These are phyloP conservation scores for Hansenula anomala DNA, from an alignment of 1,139 yeast genomes.

Conservation along the genomic window DNA sequence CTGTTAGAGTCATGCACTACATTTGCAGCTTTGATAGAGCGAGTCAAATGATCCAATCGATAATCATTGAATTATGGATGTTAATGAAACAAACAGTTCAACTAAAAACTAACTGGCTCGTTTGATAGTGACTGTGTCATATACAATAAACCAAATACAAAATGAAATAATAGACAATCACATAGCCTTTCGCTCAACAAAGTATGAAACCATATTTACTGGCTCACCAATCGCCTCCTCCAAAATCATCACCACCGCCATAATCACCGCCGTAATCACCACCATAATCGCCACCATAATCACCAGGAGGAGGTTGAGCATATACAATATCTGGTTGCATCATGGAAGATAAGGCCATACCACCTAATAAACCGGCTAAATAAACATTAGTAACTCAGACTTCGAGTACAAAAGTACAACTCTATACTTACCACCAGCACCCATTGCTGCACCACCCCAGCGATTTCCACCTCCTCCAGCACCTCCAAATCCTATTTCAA, in stretches of 20 bases:
- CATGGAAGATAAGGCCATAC: constrained; percentile 38
- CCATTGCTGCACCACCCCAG: constrained; percentile 53
- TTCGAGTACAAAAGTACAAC: too few relatives aligned
- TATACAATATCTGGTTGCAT: constrained; percentile 20
- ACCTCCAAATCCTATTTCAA: constrained; percentile 19
- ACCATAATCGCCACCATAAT: constrained; percentile 11
- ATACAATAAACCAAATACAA: too few relatives aligned
- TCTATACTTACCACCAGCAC: constrained; percentile 44
- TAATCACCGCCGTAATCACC: constrained; percentile 14
- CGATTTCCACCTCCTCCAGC: constrained; percentile 29
- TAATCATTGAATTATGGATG: too few relatives aligned
- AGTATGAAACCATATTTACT: constrained; percentile 7
- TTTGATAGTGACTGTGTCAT: too few relatives aligned
- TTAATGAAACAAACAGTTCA: too few relatives aligned
- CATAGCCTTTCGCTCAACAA: neutral
- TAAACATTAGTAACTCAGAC: neutral
- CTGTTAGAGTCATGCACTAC: too few relatives aligned
- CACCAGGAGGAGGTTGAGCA: constrained; percentile 2
- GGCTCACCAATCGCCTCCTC: constrained; percentile 20
- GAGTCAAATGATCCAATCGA: too few relatives aligned
- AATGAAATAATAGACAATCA: too few relatives aligned
- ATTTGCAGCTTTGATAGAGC: too few relatives aligned
- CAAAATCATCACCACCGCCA: constrained; percentile 19
- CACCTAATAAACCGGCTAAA: constrained; percentile 70
- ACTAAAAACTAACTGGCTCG: too few relatives aligned